Evolutionary conservation across 495 filamentous ascomycete species (phyloP).

Genomic region (Tuber melanosporum): DNA sequence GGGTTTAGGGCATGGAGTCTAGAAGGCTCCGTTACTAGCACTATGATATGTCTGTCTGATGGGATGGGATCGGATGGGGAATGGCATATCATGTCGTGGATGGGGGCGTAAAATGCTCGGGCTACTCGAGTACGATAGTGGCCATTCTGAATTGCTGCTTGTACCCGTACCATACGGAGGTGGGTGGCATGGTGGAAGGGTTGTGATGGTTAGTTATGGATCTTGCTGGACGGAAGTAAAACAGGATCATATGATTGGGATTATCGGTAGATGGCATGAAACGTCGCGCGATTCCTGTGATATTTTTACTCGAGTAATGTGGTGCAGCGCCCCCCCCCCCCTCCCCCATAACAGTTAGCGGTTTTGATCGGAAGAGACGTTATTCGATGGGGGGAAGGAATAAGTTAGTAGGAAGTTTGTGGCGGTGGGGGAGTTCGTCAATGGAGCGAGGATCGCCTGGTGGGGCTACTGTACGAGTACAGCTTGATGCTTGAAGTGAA

Average conservation of each 20-base stretch:
- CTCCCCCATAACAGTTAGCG: not conserved
- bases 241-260: not conserved
- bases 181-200: not conserved
- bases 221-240: not conserved
- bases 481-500: not conserved
- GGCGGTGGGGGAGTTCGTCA: not conserved
- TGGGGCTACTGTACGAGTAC: not conserved
- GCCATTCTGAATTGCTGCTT: not conserved
- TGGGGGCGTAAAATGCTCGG: not conserved
- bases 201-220: not conserved
- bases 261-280: not conserved
- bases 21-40: no score
- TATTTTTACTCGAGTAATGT: not conserved
- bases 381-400: not conserved
- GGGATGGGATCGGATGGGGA: not conserved
- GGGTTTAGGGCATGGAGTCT: no score
- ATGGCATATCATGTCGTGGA: not conserved
- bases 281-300: not conserved
- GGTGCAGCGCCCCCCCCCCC: not conserved
- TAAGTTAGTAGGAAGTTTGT: not conserved
- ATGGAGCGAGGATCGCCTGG: not conserved
- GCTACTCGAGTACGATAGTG: no score
- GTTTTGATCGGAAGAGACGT: not conserved
- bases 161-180: not conserved
- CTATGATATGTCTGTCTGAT: not conserved